phyloP scores from a whole-genome alignment of 2,329 filamentous ascomycete genomes.

The Trichoderma cornu-damae region DNA sequence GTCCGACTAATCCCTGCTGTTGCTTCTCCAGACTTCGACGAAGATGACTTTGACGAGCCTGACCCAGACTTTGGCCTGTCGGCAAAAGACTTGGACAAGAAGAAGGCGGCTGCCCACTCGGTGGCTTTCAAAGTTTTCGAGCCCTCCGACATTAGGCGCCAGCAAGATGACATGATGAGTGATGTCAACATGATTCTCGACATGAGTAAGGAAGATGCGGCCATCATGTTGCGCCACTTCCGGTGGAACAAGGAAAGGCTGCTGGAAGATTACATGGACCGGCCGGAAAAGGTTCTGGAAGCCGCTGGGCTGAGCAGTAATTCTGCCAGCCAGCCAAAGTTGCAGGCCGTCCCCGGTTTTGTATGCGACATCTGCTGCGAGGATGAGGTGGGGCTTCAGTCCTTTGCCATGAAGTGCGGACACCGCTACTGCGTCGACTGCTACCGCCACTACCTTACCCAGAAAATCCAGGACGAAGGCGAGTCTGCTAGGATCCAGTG shows the following conservation, averaged over 20 bases:
- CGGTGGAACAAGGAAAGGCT: conserved; percentile 95
- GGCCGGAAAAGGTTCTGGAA: conserved; percentile 71
- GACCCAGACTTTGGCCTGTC: conserved; percentile 50
- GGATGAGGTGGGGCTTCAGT: conserved; percentile 68
- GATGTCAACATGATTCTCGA: conserved; percentile 91
- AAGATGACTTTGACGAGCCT: conserved; percentile 53
- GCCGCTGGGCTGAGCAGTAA: conserved; percentile 72
- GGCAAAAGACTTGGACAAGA: conserved; percentile 61
- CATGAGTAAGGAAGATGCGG: conserved; percentile 80
- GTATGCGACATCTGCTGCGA: conserved; percentile 95
- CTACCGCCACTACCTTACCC: conserved; percentile 82
- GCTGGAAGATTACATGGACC: conserved; percentile 95
- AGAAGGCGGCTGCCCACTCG: conserved; percentile 71
- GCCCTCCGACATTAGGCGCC: conserved; percentile 73
- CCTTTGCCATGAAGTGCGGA: conserved; percentile 91
- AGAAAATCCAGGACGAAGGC: conserved; percentile 93
- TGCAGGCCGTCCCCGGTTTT: conserved; percentile 71
- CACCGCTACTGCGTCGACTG: conserved; percentile 92
- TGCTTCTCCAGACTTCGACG: conserved; percentile 45
- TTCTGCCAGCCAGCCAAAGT: conserved; percentile 56
- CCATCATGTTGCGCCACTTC: conserved; percentile 82
- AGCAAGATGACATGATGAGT: conserved; percentile 80
- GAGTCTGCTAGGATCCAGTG: conserved; percentile 94
- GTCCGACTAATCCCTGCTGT: conserved; percentile 16
- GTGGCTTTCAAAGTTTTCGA: conserved; percentile 78